A percentile compares a stretch with the other conserved stretches of the same genome.
Conservation (phyloP, 345 rosid genomes). For the Populus euphratica region DNA sequence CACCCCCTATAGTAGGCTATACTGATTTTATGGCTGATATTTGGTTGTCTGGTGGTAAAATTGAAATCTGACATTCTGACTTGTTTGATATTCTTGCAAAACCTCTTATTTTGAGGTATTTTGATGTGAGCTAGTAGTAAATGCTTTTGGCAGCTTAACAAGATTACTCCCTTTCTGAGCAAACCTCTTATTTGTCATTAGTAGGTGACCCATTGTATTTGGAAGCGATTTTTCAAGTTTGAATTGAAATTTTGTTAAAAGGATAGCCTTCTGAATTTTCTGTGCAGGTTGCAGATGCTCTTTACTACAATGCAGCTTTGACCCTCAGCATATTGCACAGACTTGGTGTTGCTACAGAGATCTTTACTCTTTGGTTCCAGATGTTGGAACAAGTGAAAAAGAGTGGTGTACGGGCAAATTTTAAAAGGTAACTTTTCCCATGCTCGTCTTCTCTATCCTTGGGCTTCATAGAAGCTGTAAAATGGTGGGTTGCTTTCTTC, state of each 20-base stretch:
- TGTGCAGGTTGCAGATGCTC: conserved; percentile 91
- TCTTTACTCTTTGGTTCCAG: conserved; percentile 90
- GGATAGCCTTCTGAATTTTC: neutral
- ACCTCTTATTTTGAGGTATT: neutral
- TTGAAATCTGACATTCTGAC: neutral
- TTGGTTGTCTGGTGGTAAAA: neutral
- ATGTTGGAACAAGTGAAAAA: conserved; percentile 90
- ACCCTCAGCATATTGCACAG: conserved; percentile 75
- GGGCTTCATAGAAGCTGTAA: neutral
- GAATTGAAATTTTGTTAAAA: neutral
- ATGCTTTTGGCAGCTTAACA: neutral
- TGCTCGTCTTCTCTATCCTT: neutral
- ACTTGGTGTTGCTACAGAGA: conserved; percentile 69
- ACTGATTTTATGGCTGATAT: neutral
- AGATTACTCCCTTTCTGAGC: neutral
- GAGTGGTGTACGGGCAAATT: conserved; percentile 73
- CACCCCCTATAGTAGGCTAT: neutral
- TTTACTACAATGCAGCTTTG: conserved; percentile 78
- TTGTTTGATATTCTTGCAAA: neutral
- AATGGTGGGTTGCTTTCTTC: neutral
- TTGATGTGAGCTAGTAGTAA: neutral
- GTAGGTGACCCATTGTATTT: neutral
- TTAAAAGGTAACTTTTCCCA: conserved; percentile 58
- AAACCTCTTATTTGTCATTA: neutral
- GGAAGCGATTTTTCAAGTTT: neutral